Conservation (phyloP, 2,329 filamentous ascomycete species). For the Fusarium sp. region DNA sequence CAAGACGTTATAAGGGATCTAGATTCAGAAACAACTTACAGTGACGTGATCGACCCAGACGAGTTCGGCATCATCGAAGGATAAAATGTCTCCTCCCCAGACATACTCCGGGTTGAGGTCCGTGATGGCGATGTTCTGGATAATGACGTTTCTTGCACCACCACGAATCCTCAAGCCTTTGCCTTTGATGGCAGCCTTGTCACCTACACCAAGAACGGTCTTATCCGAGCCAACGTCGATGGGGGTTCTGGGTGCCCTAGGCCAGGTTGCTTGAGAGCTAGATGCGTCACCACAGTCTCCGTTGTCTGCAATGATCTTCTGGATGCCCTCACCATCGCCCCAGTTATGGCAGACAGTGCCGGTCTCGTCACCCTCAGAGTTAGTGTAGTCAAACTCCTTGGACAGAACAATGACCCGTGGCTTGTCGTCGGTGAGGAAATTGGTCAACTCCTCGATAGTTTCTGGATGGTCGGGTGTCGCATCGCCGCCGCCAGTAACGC, state of each 20-base stretch:
- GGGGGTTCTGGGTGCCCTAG: neutral
- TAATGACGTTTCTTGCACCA: neutral
- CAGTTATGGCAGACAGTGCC: neutral
- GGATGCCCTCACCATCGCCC: neutral
- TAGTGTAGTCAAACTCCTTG: neutral
- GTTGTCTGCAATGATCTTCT: neutral
- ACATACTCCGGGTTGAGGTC: constrained; percentile 4
- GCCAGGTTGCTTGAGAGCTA: neutral
- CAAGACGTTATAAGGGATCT: too few relatives aligned
- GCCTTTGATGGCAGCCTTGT: neutral
- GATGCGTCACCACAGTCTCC: neutral
- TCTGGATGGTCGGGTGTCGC: constrained; percentile 64
- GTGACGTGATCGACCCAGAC: constrained; percentile 20
- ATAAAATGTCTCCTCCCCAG: neutral
- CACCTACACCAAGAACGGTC: neutral
- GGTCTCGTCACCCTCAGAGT: neutral
- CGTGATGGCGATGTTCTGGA: neutral
- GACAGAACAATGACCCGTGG: neutral
- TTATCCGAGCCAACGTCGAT: neutral
- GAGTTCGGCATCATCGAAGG: constrained; percentile 7
- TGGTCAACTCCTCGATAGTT: constrained; percentile 60
- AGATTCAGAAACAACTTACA: neutral
- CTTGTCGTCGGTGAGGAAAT: neutral
- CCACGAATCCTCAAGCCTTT: neutral
- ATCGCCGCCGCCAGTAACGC: constrained; percentile 32